Conservation (phyloP, 2,329 filamentous ascomycete species). For the Leptodontidium sp. region DNA sequence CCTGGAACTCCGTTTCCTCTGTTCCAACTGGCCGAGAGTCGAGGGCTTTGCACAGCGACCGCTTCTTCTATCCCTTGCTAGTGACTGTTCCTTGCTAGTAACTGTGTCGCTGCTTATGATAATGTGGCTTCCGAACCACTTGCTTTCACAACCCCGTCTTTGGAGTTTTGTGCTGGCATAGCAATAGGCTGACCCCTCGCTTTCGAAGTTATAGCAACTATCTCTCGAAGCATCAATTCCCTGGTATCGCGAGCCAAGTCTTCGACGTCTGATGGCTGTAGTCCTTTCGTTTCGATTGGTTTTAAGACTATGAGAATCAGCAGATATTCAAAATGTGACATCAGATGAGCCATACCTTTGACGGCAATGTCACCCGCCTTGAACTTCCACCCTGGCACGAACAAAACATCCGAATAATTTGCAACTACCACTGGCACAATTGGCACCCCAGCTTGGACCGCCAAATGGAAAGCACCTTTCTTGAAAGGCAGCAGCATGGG, state of each 20-base stretch:
- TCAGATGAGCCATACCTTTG: constrained; percentile 63
- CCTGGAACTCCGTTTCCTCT: neutral
- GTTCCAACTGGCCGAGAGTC: neutral
- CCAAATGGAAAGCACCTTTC: constrained; percentile 97
- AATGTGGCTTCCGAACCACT: constrained; percentile 41
- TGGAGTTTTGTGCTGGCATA: constrained; percentile 37
- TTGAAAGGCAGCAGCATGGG: constrained; percentile 93
- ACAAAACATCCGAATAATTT: constrained; percentile 80
- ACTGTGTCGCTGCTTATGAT: constrained; percentile 7
- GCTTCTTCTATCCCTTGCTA: neutral
- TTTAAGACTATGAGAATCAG: constrained; percentile 67
- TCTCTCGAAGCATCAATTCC: constrained; percentile 78
- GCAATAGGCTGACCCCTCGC: constrained; percentile 52
- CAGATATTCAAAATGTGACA: constrained; percentile 22
- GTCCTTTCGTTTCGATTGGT: constrained; percentile 78
- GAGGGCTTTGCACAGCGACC: neutral
- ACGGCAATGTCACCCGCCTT: constrained; percentile 75
- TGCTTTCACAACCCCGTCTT: constrained; percentile 41
- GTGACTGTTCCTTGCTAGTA: no score
- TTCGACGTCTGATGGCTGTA: constrained; percentile 81
- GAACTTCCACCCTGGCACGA: constrained; percentile 70
- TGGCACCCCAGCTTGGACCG: constrained; percentile 90
- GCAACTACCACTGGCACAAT: constrained; percentile 86
- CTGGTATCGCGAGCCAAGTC: constrained; percentile 72
- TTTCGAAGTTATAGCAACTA: constrained; percentile 61